Percentiles rank a stretch among this genome's conserved stretches.
Conservation (phyloP, 257 asterid genomes). For the Scutellaria barbata region DNA sequence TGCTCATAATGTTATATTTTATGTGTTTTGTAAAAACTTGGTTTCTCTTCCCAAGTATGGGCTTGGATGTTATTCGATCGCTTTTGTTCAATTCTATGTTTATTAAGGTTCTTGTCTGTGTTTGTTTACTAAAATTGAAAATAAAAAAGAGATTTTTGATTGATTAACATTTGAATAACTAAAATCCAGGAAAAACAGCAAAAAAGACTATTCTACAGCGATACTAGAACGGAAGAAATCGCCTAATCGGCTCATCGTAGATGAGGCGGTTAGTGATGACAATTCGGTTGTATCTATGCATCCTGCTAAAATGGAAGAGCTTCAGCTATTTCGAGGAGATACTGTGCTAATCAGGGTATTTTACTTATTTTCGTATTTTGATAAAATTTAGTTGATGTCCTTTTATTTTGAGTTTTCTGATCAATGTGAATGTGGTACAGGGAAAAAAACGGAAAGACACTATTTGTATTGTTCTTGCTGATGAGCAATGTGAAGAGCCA, state of each 20-base stretch:
- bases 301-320: conserved; percentile 52
- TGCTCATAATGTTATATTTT: not conserved
- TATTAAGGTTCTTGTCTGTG: not conserved
- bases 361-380: not conserved
- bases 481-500: conserved; percentile 49
- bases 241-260: conserved; percentile 56
- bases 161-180: conserved; percentile 2
- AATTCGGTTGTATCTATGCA: conserved; percentile 50
- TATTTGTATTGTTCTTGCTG: conserved; percentile 49
- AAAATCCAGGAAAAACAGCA: conserved; percentile 43
- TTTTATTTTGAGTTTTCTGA: not conserved
- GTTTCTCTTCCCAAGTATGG: not conserved
- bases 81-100: conserved; percentile 11
- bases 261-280: conserved; percentile 56
- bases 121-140: not conserved
- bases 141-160: not conserved
- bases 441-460: conserved; percentile 52
- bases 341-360: conserved; percentile 46
- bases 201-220: conserved; percentile 47
- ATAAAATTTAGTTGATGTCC: not conserved
- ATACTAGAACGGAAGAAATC: conserved; percentile 53
- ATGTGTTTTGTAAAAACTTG: not conserved
- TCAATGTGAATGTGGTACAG: conserved; percentile 25
- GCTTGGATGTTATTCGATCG: not conserved
- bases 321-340: conserved; percentile 54